Evolutionary conservation across 371 early-diverging fungal genomes (phyloP).

Genomic region (Rhizomucor pusillus): DNA sequence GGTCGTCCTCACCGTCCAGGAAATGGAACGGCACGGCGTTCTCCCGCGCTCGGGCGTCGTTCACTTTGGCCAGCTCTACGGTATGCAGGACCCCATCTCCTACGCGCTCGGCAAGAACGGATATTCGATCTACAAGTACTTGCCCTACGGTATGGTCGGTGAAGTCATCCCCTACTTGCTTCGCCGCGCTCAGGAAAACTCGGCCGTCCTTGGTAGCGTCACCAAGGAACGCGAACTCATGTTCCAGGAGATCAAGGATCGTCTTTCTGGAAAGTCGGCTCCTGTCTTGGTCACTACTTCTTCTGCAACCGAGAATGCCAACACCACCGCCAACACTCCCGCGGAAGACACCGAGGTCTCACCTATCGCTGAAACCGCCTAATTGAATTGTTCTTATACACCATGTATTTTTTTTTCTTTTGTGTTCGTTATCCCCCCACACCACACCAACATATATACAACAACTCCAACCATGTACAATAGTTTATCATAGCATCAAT

Average conservation of each 20-base stretch:
- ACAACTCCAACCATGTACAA: background rate
- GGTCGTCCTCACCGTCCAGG: conserved; percentile 62
- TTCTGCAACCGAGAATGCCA: background rate
- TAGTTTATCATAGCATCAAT: background rate
- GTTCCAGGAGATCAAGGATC: conserved; percentile 53
- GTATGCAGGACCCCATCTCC: conserved; percentile 85
- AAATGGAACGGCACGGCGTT: conserved; percentile 64
- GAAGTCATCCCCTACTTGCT: conserved; percentile 94
- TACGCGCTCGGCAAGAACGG: conserved; percentile 76
- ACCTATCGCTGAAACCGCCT: conserved; percentile 2
- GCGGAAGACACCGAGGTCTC: background rate
- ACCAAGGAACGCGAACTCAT: conserved; percentile 48
- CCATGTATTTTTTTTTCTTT: background rate
- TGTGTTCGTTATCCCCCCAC: background rate
- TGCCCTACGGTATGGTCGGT: conserved; percentile 82
- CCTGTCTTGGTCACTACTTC: background rate
- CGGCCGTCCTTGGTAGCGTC: conserved; percentile 63
- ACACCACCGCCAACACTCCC: background rate
- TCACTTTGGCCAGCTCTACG: conserved; percentile 90
- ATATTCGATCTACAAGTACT: conserved; percentile 85
- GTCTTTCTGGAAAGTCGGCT: conserved; percentile 15
- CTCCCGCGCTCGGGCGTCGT: conserved; percentile 64
- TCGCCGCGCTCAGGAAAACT: conserved; percentile 95
- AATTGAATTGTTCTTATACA: background rate
- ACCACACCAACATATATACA: background rate